Percentiles rank a stretch among this genome's conserved stretches.
Evolutionary conservation across 495 filamentous ascomycete genomes (phyloP).

Genomic region (Hypoxylon fragiforme): DNA sequence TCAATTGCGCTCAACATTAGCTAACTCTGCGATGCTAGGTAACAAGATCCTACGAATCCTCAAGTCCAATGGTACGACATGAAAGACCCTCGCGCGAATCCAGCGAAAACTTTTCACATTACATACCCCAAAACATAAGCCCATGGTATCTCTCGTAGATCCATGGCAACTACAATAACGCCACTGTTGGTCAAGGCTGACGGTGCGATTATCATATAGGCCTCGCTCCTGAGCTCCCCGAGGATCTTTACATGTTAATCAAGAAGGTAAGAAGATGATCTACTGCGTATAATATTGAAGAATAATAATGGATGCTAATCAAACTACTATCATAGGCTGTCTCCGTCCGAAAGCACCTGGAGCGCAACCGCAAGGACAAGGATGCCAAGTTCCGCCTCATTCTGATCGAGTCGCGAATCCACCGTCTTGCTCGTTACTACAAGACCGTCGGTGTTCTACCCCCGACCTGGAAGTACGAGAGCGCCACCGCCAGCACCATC

Average conservation of each 20-base stretch:
- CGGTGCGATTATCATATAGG: slow-evolving; percentile 86
- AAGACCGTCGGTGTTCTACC: slow-evolving; percentile 98
- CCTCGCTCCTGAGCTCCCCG: slow-evolving; percentile 94
- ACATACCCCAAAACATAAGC: slow-evolving; percentile 16
- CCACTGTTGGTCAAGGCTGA: slow-evolving; percentile 99
- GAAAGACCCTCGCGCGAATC: slow-evolving; percentile 20
- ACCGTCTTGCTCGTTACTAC: slow-evolving; percentile 94
- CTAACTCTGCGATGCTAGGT: slow-evolving; percentile 48
- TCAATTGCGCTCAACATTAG: background rate
- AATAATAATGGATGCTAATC: slow-evolving; percentile 9
- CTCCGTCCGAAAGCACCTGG: slow-evolving; percentile 99
- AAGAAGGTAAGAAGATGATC: slow-evolving; percentile 77
- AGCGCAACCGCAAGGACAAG: slow-evolving; percentile 99
- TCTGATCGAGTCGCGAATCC: slow-evolving; percentile 99
- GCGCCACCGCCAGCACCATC: slow-evolving; percentile 63
- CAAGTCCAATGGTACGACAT: slow-evolving; percentile 78
- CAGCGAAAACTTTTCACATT: too few species aligned
- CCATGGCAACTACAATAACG: slow-evolving; percentile 38
- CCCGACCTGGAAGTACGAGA: slow-evolving; percentile 97
- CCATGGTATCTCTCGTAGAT: slow-evolving; percentile 24
- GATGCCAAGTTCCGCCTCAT: slow-evolving; percentile 99
- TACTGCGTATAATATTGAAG: background rate
- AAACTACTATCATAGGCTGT: slow-evolving; percentile 71
- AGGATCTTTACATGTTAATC: slow-evolving; percentile 93
- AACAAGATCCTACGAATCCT: slow-evolving; percentile 99